phyloP scores from a whole-genome alignment of 2,329 filamentous ascomycete species.

The Pyricularia grisea region DNA sequence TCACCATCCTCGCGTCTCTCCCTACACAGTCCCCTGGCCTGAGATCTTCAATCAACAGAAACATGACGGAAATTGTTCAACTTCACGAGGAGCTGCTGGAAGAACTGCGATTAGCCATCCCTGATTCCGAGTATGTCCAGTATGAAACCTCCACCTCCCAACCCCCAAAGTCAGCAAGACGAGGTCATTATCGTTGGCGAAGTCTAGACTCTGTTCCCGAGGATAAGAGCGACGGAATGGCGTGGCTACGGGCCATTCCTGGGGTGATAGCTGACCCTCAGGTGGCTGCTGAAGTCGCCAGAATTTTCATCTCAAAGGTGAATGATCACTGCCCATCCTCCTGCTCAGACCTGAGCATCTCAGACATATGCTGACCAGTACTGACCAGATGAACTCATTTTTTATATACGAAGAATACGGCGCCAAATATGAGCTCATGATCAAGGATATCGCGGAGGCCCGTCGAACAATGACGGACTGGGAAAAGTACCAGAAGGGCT shows the following conservation, averaged over 20 bases:
- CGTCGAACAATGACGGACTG: slow-evolving; percentile 63
- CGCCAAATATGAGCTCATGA: slow-evolving; percentile 79
- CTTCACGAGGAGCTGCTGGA: slow-evolving; percentile 75
- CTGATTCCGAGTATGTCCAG: slow-evolving; percentile 55
- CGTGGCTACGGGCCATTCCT: slow-evolving; percentile 35
- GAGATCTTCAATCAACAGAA: slow-evolving; percentile 66
- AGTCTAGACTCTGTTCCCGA: slow-evolving; percentile 38
- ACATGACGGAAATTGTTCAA: slow-evolving; percentile 69
- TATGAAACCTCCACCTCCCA: slow-evolving; percentile 15
- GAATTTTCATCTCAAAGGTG: slow-evolving; percentile 51
- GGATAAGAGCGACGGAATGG: slow-evolving; percentile 20
- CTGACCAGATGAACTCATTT: slow-evolving; percentile 69
- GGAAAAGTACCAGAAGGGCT: slow-evolving; percentile 72
- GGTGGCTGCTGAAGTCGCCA: slow-evolving; percentile 50
- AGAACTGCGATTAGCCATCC: slow-evolving; percentile 62
- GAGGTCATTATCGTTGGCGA: slow-evolving; percentile 34
- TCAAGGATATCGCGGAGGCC: slow-evolving; percentile 62
- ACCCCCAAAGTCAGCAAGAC: background rate
- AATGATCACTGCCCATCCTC: slow-evolving; percentile 6
- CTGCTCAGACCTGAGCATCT: background rate
- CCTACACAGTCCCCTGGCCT: slow-evolving; percentile 55
- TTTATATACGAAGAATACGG: slow-evolving; percentile 88
- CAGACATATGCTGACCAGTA: slow-evolving; percentile 2
- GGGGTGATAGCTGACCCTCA: slow-evolving; percentile 49
- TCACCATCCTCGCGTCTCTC: slow-evolving; percentile 64